phyloP scores from a whole-genome alignment of 805 yeast genomes.

The Sugiyamaella smithiae region DNA sequence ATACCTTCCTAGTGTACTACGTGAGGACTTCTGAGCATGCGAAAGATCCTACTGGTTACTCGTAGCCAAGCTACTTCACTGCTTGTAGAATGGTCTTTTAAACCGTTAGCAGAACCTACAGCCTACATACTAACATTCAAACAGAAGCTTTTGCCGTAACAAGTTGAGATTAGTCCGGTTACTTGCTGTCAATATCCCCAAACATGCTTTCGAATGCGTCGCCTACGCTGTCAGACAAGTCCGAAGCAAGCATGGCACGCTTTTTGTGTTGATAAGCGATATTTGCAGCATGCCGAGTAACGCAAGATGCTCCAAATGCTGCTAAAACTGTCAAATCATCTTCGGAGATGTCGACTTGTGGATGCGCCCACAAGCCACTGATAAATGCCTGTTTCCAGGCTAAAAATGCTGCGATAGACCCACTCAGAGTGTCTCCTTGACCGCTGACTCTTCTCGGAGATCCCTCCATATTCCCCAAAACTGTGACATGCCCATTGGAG shows the following conservation, averaged over 20 bases:
- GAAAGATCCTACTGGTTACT: no score
- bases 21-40: no score
- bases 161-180: no score
- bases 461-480: slow-evolving; percentile 54
- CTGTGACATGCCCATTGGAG: slow-evolving; percentile 44
- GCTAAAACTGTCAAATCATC: slow-evolving; percentile 37
- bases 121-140: no score
- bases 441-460: slow-evolving; percentile 87
- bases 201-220: no score
- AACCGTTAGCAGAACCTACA: no score
- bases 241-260: slow-evolving; percentile 82
- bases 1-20: no score
- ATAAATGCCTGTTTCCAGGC: slow-evolving; percentile 76
- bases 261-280: slow-evolving; percentile 65
- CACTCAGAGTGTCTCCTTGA: slow-evolving; percentile 92
- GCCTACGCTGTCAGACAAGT: slow-evolving; percentile 67
- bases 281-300: slow-evolving; percentile 63
- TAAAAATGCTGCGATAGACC: slow-evolving; percentile 74
- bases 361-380: slow-evolving; percentile 51
- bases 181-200: no score
- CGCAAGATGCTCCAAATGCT: slow-evolving; percentile 66
- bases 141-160: no score
- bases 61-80: no score
- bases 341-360: slow-evolving; percentile 35
- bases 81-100: no score